Conservation (phyloP, 805 yeast genomes). For the Spathaspora boniae region DNA sequence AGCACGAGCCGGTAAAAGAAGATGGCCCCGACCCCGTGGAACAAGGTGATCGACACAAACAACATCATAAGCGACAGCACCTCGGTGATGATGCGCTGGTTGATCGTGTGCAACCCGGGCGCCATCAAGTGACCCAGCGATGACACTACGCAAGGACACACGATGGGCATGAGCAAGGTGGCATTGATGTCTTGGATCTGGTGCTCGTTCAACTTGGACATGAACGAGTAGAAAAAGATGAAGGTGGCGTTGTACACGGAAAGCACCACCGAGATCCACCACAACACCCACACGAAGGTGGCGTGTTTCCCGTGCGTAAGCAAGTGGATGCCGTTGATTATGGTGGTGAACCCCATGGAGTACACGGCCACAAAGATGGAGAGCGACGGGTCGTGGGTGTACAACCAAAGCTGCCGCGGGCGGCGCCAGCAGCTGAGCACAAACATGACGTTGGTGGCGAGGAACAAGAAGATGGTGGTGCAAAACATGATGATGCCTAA, state of each 20-base stretch:
- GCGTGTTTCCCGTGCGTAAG: slow-evolving; percentile 33
- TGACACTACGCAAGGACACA: slow-evolving; percentile 70
- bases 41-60: slow-evolving; percentile 61
- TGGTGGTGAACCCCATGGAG: slow-evolving; percentile 71
- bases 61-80: slow-evolving; percentile 54
- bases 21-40: slow-evolving; percentile 51
- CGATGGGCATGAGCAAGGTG: slow-evolving; percentile 64
- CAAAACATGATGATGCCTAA: slow-evolving; percentile 62
- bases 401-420: slow-evolving; percentile 11
- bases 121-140: slow-evolving; percentile 58
- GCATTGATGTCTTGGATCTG: slow-evolving; percentile 41
- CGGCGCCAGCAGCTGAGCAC: slow-evolving; percentile 20
- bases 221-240: slow-evolving; percentile 6
- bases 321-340: slow-evolving; percentile 51
- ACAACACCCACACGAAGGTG: slow-evolving; percentile 37
- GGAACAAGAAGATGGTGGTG: slow-evolving; percentile 46
- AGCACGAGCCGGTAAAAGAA: slow-evolving; percentile 57
- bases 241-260: slow-evolving; percentile 7
- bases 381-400: slow-evolving; percentile 30
- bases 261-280: slow-evolving; percentile 55
- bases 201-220: slow-evolving; percentile 4
- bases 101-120: slow-evolving; percentile 32
- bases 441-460: slow-evolving; percentile 41
- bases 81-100: slow-evolving; percentile 49
- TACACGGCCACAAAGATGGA: slow-evolving; percentile 68